These are phyloP conservation scores for Coleophoma eucalyptorum DNA, from an alignment of 2,329 filamentous ascomycete genomes.

Conservation along the genomic window DNA sequence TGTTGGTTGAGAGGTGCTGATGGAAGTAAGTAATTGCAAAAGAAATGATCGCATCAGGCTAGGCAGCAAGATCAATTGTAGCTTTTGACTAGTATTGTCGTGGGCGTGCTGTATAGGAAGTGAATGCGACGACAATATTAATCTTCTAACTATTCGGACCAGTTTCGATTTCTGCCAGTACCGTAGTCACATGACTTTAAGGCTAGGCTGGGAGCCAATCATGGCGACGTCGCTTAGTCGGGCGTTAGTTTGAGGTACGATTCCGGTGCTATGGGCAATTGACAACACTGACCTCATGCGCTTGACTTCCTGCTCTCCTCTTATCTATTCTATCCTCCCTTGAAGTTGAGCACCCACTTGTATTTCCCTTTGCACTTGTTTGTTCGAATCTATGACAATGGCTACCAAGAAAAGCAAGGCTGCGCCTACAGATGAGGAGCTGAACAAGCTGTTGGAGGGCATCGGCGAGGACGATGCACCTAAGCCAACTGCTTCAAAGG, in stretches of 20 bases:
- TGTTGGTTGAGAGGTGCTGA: not conserved
- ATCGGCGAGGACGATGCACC: constrained; percentile 48
- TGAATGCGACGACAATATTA: not conserved
- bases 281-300: not conserved
- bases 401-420: constrained; percentile 57
- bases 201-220: not conserved
- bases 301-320: not conserved
- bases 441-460: constrained; percentile 63
- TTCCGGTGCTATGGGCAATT: not conserved
- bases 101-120: too few relatives aligned
- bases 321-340: not conserved
- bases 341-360: not conserved
- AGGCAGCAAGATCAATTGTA: too few relatives aligned
- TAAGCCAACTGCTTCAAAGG: constrained; percentile 41
- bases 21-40: not conserved
- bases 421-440: constrained; percentile 53
- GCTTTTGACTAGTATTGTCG: too few relatives aligned
- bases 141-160: not conserved
- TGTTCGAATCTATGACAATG: constrained; percentile 38
- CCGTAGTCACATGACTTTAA: not conserved
- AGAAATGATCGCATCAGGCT: too few relatives aligned
- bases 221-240: not conserved
- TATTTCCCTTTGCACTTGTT: too few relatives aligned
- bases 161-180: not conserved
- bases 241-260: not conserved